Evolutionary conservation across 2,329 filamentous ascomycete genomes (phyloP).

Genomic region (Alternaria brassicae): DNA sequence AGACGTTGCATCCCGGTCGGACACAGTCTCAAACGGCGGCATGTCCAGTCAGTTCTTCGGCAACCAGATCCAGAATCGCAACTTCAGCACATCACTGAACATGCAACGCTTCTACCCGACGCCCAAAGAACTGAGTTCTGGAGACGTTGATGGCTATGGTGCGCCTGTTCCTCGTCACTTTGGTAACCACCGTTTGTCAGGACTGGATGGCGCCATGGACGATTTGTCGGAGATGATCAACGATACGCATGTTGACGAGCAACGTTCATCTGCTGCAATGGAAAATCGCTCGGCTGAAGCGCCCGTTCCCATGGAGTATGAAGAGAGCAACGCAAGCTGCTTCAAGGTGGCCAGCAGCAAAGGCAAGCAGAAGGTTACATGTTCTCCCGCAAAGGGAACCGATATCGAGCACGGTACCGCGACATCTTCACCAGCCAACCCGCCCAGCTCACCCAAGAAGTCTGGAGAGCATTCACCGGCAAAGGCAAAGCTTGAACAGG

Average conservation of each 20-base stretch:
- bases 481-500: constrained; percentile 56
- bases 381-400: constrained; percentile 33
- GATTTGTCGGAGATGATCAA: constrained; percentile 44
- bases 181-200: constrained; percentile 39
- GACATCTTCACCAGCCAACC: constrained; percentile 35
- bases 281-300: constrained; percentile 13
- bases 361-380: constrained; percentile 40
- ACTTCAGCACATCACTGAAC: constrained; percentile 29
- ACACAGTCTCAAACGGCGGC: constrained; percentile 17
- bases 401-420: constrained; percentile 21
- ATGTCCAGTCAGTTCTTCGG: constrained; percentile 34
- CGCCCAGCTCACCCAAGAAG: constrained; percentile 45
- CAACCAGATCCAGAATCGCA: constrained; percentile 33
- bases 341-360: constrained; percentile 41
- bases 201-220: constrained; percentile 51
- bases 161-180: constrained; percentile 24
- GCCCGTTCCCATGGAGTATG: constrained; percentile 13
- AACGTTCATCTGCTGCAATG: constrained; percentile 12
- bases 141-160: constrained; percentile 11
- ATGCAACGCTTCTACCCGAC: constrained; percentile 37
- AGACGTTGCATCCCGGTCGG: constrained; percentile 20
- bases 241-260: constrained; percentile 26
- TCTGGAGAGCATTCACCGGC: constrained; percentile 52
- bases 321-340: constrained; percentile 39
- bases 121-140: constrained; percentile 31